Percentiles rank a stretch among this genome's conserved stretches.
phyloP scores from a whole-genome alignment of 2,329 filamentous ascomycete genomes.

The Penicillium thymicola region DNA sequence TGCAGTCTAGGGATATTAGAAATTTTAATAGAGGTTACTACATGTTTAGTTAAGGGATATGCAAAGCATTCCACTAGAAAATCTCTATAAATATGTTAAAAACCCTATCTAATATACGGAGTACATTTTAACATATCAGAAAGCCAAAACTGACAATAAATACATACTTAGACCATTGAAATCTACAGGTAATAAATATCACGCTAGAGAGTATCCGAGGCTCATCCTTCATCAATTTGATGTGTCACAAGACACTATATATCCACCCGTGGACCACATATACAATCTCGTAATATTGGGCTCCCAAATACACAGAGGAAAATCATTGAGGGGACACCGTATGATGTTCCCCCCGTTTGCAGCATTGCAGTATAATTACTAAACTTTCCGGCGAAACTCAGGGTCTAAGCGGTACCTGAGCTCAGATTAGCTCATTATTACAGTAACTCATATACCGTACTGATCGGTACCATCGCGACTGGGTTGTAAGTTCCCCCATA shows the following conservation, averaged over 20 bases:
- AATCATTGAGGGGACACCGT: neutral
- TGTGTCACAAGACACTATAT: constrained; percentile 1
- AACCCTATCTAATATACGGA: neutral
- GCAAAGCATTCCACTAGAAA: neutral
- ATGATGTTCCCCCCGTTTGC: constrained; percentile 6
- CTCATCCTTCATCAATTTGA: neutral
- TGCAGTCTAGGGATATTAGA: neutral
- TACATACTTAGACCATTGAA: neutral
- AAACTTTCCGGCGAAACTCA: neutral
- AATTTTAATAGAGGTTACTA: neutral
- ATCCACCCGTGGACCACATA: neutral
- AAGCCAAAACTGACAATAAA: neutral
- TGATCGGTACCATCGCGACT: constrained; percentile 6
- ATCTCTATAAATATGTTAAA: neutral
- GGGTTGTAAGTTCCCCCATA: neutral
- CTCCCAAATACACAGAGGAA: neutral
- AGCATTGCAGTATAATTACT: constrained; percentile 14
- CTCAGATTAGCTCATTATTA: constrained; percentile 10
- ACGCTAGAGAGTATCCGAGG: neutral
- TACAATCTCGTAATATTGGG: neutral
- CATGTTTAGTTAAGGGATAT: neutral
- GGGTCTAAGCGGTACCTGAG: constrained; percentile 6
- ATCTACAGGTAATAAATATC: neutral
- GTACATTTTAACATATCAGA: neutral
- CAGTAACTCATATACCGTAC: constrained; percentile 10